phyloP scores from a whole-genome alignment of 139 green algal species.

The Yamagishiella unicocca region DNA sequence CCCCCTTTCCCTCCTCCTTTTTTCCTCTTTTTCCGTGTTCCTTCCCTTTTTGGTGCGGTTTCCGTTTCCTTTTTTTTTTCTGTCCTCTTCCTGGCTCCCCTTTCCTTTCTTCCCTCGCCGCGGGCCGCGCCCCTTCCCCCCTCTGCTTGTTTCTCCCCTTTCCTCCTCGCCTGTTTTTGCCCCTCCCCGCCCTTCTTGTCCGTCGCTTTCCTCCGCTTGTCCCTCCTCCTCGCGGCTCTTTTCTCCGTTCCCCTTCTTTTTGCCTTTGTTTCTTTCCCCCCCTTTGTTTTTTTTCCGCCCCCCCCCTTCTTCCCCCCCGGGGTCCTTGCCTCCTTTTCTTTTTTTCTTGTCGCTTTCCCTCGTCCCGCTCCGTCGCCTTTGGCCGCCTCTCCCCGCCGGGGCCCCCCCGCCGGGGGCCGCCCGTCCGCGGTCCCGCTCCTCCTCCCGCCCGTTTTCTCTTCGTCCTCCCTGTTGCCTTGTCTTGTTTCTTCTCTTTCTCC shows the following conservation, averaged over 20 bases:
- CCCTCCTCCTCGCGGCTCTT: not conserved
- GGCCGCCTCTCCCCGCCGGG: no score
- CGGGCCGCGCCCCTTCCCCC: no score
- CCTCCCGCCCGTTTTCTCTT: not conserved
- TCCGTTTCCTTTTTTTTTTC: not conserved
- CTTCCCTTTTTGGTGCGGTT: not conserved
- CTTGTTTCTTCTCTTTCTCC: not conserved
- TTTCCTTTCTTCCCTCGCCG: not conserved
- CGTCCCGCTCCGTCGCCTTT: not conserved
- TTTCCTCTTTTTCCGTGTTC: not conserved
- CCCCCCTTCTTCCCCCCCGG: not conserved
- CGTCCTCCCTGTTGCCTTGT: not conserved
- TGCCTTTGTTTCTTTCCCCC: not conserved
- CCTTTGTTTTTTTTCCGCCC: not conserved
- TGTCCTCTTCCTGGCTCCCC: not conserved
- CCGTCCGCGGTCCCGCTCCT: no score
- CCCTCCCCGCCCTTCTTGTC: no score
- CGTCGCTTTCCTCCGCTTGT: no score
- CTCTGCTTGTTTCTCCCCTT: not conserved
- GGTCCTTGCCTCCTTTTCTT: not conserved
- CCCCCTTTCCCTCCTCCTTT: no score
- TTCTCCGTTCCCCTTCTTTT: not conserved
- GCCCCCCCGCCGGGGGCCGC: no score
- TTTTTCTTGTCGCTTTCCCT: not conserved
- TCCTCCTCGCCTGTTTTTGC: not conserved